Evolutionary conservation across 352 stramenopile genomes (phyloP), one percentile per base, ranked within the genome.

Genomic region (Salisapilia sapeloensis): DNA sequence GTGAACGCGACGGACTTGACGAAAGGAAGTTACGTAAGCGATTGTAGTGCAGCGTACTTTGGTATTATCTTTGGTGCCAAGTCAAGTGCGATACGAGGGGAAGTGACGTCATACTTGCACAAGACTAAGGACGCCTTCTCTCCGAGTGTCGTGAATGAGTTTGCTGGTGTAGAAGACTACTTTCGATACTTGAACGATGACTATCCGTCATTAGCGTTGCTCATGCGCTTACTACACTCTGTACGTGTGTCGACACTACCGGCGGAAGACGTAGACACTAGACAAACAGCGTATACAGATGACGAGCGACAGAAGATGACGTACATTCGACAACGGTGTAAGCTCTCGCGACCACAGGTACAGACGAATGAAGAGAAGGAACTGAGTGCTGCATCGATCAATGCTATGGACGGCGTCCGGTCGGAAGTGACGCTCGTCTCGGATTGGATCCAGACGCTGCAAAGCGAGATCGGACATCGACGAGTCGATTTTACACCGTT

Each of bases 31-130:
- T 44, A 50, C 22, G 41, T 85, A 21, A 80, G 60, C 43, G 65
- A 82, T 42, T 35, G 69, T 5, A 52, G 51, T 6, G 62, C 76
- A 4, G 27, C 36, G 9, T 86, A 86, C 44, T 81, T 70, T 36
- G 35, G 29, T 22, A 50, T 45, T 12, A 53, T 78, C 9, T 61
- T 79, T 24, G 42, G 40, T 0, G 50, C 39, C 10, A 72, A 62
- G 35, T 42, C 60, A 5, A 61, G 35, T 29, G 64, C 48, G 12
- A 27, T 82, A 32, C 60, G 60, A 24, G 63, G 60, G 18, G 62
- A 82, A 40, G 47, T 82, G 38, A 79, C 64, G 2, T 65, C 70
- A 23, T 85, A 67, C 29, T 29, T 80, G n/a, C 60, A 82, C 33
- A 46, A 37, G 21, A 78, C 62, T 8, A 55, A 76, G 31, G 34